Base-by-base conservation (phyloP, 2,329 filamentous ascomycete genomes). In the Cladobotryum mycophilum region DNA sequence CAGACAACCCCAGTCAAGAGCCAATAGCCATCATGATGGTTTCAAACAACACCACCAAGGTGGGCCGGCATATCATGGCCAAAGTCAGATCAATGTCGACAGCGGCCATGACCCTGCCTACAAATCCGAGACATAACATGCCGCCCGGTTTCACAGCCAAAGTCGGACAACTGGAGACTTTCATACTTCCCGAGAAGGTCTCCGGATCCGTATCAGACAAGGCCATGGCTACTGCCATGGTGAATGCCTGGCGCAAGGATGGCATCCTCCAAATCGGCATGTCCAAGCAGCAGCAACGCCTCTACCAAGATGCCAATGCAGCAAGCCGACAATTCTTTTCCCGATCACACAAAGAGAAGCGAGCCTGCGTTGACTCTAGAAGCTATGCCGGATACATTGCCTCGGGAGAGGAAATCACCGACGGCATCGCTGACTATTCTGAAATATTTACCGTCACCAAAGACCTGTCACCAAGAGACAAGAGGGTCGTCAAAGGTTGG, bases 401-500 rank as follows among this genome's bases (percentile, higher is more conserved):
- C 20, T 75, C 70, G 0, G 74, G 74, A 0, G 74, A 77, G 55
- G 72, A 75, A 58, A 65, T 75, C 3, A 75, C 72, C 3, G 66
- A 73, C 48, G 73, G 73, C 35, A 67, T 78, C 22, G 72, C 72
- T 14, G 75, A 78, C 56, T 77, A 76, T 55, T 75, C 71, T 1
- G 75, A 78, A 58, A 76, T 78, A 33, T 78, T 76, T 53, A 78
- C 75, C 2, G 70, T 77, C 15, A 76, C 71, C 12, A 77, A 76
- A 52, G 74, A 77, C 45, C 60, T 78, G 6, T 58, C 60, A 4
- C 53, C 60, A 2, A 53, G 62, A 4, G 72, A 77, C 44, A 55
- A 59, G 1, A 64, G 73, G 2, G 73, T 76, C 3, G 57, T 58
- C 17, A 60, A 59, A 4, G 64, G 66, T 25, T 76, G 75, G 73